Base-by-base conservation (phyloP, 2,329 filamentous ascomycete species). In the Didymella pomorum region DNA sequence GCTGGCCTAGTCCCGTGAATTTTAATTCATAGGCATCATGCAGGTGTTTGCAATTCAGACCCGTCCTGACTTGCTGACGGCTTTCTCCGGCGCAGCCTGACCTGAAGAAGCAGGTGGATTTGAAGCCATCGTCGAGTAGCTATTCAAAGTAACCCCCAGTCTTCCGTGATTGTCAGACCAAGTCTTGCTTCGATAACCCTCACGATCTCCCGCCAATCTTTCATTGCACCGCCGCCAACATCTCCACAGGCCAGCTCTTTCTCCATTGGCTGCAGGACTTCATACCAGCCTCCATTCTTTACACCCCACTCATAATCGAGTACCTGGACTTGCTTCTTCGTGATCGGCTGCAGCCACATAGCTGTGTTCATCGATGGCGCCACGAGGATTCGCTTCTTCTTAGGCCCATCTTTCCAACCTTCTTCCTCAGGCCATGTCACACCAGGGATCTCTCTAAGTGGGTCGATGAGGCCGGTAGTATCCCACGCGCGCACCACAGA, bases 401-500 rank as follows among this genome's bases (percentile, higher is more conserved):
- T 76, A 6, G 72, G 49, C n/a, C 53, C 61, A 2, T 54, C 60
- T 31, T 65, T 56, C 26, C 55, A 56, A 9, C 44, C 55, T 41
- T 56, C 46, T 37, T 68, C 60, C 16, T 64, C 53, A 20, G 63
- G 64, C 56, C 63, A 69, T 37, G 65, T 53, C 16, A 73, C 58
- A 16, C 70, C 64, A 12, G 64, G 63, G 55, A 73, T 65, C 2
- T 71, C 63, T 33, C 72, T 59, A 9, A 76, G 62, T 0, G 70
- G 70, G 44, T 76, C 73, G 1, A 76, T 61, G 28, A 72, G 46
- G 1, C 74, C 73, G 1, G 73, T 76, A 0, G 87, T 88, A 76
- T 98, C 94, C 95, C 94, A 99, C 0, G 94, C 94, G 20, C 94
- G 83, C 35, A 95, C 83, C 0, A 95, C 89, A 14, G 87, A 89